Conservation (phyloP, 164 flowering plant species). For the Umbellularia californica region DNA sequence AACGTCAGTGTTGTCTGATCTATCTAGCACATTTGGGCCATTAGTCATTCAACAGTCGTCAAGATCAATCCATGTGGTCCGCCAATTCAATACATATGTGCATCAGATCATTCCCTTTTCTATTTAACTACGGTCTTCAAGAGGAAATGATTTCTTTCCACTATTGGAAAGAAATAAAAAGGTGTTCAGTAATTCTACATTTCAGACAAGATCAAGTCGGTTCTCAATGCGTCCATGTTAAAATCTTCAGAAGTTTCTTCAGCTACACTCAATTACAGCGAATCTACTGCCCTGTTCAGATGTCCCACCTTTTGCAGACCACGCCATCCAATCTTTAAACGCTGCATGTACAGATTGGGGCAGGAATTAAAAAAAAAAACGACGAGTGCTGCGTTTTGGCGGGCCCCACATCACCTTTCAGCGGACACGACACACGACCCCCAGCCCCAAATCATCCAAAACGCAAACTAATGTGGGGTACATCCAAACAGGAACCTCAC, state of each 20-base stretch:
- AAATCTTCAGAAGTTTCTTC: neutral
- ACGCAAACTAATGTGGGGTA: neutral
- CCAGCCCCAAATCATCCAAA: neutral
- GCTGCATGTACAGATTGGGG: neutral
- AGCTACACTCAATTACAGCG: neutral
- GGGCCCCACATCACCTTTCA: neutral
- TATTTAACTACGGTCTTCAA: too few species aligned
- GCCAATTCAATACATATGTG: too few species aligned
- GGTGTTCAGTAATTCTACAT: too few species aligned
- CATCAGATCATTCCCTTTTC: too few species aligned
- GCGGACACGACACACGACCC: neutral
- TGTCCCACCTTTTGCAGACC: neutral
- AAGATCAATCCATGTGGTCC: too few species aligned
- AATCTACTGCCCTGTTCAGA: neutral
- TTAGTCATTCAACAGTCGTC: too few species aligned
- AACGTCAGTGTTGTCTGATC: too few species aligned
- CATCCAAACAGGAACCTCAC: neutral
- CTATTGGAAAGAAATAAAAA: too few species aligned
- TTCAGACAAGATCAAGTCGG: too few species aligned
- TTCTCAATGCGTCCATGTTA: too few species aligned
- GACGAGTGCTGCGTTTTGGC: neutral
- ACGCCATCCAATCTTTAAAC: neutral
- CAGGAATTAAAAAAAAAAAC: neutral
- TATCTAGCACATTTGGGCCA: too few species aligned
- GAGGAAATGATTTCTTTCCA: too few species aligned